Evolutionary conservation across 176 grass and related monocot genomes (phyloP), one percentile per base, ranked within the genome.

Genomic region (Carex cristatella): DNA sequence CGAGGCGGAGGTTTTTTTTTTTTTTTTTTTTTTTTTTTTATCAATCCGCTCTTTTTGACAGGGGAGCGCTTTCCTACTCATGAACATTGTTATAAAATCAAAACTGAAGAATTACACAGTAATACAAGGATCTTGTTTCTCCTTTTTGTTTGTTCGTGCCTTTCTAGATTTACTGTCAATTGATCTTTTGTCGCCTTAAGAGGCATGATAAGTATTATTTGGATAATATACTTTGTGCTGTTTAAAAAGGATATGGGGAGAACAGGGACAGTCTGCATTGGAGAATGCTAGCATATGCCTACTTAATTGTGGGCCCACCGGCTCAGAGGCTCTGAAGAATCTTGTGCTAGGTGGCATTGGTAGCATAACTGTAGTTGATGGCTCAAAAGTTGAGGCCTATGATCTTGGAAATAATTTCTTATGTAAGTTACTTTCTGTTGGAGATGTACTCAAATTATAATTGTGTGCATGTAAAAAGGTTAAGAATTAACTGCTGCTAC

Each of bases 331-430:
- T 10, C 73, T 97, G 79, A 97, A 97, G 84, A 97, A 97, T 84
- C 91, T 97, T 27, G 94, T 94, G 65, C 91, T 97, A 68, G 91
- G 91, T 84, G 94, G 94, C 61, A 92, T 92, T 84, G 91, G 94
- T 62, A 89, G 91, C 84, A 79, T 94, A 28, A 97, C 91, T 67
- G 86, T 98, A 23, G 89, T 94, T 65, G 95, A 98, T 86, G 93
- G 87, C n/a, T 88, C 85, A 53, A 98, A 92, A 93, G 91, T 95
- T 3, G 88, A 95, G 86, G 79, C 59, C 27, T 77, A 79, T 61
- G 93, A 98, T 85, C 85, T 98, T 18, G 95, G 95, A 70, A 95
- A 98, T 69, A 95, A 98, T n/a, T 98, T 98, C 82, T 67, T 98
- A 61, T 72, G 95, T 98, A 92, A 84, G 38, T 65, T 77, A 69